Evolutionary conservation across 2,329 filamentous ascomycete species (phyloP), one percentile per base, ranked within the genome.

Genomic region (Metarhizium anisopliae): DNA sequence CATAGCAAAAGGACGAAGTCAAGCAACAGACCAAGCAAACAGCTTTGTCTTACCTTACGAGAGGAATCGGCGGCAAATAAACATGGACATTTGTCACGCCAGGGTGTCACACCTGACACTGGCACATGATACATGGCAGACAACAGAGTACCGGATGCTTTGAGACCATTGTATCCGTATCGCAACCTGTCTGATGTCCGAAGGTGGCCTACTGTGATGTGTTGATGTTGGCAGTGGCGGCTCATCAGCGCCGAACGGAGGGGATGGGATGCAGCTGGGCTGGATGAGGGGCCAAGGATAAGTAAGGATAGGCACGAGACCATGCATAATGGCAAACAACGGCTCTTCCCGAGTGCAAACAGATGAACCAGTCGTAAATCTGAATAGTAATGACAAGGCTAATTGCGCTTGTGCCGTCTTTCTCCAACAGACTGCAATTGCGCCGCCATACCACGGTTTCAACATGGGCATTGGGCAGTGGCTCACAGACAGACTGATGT

Each of bases 261-360:
- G 3, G 14, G 8, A 20, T 45, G 8, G 16, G 8, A 20, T 45
- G 8, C 6, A 10, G 5, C 6, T 6, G n/a, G 42, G 5, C 18
- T 11, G 3, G 42, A 45, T 7, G 18, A 18, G 13, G 14, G n/a
- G 40, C 40, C 50, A 47, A 25, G 30, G 20, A 25, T 30, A 54
- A 30, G 51, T 8, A 16, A 50, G 36, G 38, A 53, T 56, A 59
- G 20, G 64, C 64, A 66, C 64, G 62, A 66, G 63, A 51, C 47
- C 14, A 32, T 18, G 52, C 53, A 53, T 51, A 54, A 50, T 50
- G 52, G 47, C 42, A 53, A 56, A 55, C 49, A 57, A n/a, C 30
- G 18, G 18, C 14, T 13, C 13, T 42, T 18, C 14, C 16, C 4
- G n/a, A 42, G 11, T 42, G 13, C 14, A 35, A 11, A 35, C 25